A percentile compares a stretch with the other conserved stretches of the same genome.
Evolutionary conservation across 192 early-diverging fungal species (phyloP).

Genomic region (Backusella psychrophila): DNA sequence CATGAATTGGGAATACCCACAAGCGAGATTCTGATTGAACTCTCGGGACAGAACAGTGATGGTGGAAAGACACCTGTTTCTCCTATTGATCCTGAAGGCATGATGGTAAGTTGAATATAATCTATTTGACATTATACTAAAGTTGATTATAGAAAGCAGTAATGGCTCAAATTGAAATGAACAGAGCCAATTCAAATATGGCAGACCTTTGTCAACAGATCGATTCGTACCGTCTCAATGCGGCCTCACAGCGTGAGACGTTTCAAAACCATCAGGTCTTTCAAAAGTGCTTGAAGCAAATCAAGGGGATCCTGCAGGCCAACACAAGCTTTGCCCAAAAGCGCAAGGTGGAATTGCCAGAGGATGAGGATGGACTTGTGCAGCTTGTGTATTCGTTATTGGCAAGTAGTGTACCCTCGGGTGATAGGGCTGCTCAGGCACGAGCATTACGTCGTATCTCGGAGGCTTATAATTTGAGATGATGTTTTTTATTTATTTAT

Average conservation of each 20-base stretch:
- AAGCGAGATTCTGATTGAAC: slow-evolving; percentile 34
- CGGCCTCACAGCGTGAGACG: slow-evolving; percentile 16
- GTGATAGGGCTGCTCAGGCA: slow-evolving; percentile 6
- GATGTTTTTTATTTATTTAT: neutral
- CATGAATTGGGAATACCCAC: slow-evolving; percentile 35
- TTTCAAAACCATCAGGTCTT: slow-evolving; percentile 39
- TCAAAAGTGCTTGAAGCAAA: slow-evolving; percentile 39
- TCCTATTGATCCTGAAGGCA: slow-evolving; percentile 34
- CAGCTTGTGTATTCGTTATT: slow-evolving; percentile 34
- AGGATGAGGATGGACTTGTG: slow-evolving; percentile 29
- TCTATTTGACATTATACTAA: too few relatives aligned
- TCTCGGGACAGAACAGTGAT: slow-evolving; percentile 33
- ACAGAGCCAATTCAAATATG: slow-evolving; percentile 40
- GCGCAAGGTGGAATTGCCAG: slow-evolving; percentile 3
- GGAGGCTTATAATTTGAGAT: slow-evolving; percentile 38
- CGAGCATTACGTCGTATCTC: slow-evolving; percentile 32
- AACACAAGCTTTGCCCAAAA: slow-evolving; percentile 32
- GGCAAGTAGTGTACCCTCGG: slow-evolving; percentile 9
- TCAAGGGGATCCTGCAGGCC: slow-evolving; percentile 37
- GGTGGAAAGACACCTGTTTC: slow-evolving; percentile 34
- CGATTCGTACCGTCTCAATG: slow-evolving; percentile 32
- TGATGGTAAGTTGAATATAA: slow-evolving; percentile 22
- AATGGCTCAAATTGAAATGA: slow-evolving; percentile 43
- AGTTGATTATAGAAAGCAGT: slow-evolving; percentile 30
- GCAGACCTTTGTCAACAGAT: slow-evolving; percentile 39